Evolutionary conservation across 2,329 filamentous ascomycete genomes (phyloP), one percentile per base, ranked within the genome.

Genomic region (Pseudogymnoascus sp.): DNA sequence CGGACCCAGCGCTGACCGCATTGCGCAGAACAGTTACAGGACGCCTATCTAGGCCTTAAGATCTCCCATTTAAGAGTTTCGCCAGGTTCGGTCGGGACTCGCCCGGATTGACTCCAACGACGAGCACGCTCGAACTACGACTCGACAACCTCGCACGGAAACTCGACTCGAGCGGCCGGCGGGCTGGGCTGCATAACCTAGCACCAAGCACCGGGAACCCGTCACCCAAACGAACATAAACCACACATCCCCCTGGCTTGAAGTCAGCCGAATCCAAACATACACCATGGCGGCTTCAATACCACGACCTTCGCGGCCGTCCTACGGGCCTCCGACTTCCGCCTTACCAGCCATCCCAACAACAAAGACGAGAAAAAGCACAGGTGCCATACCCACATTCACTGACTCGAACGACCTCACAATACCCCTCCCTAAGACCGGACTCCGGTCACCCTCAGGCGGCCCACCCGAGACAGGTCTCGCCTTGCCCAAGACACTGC

Each of bases 321-420:
- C 87, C 15, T 79, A 86, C 68, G 87, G 85, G 63, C 88, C 90
- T 58, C 88, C 90, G 13, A 85, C 84, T 31, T 82, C 85, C 65
- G 84, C 87, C 29, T 78, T 94, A 24, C 90, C 91, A 44, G 86
- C 89, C 44, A 77, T 95, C 57, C 90, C 91, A 29, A 78, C 89
- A 15, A 75, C 80, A 50, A 94, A 91, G 74, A 85, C 87, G 39
- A 83, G 89, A 64, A 90, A 87, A 72, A 87, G 83, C 74, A 85
- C 77, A 62, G 81, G 75, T 61, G 77, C 70, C 63, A 75, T 79
- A 58, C 75, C 75, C 66, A 78, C 74, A 65, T 77, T 58, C 37
- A 47, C 65, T 15, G 62, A 65, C 59, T 61, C 60, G 61, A 63
- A 44, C 37, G 57, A 21, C 44, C 41, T 33, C 29, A 36, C 62